Percentiles rank a stretch among this genome's conserved stretches.
Evolutionary conservation across 768 basidiomycete genomes (phyloP).

Genomic region (Crassisporium funariophilum): DNA sequence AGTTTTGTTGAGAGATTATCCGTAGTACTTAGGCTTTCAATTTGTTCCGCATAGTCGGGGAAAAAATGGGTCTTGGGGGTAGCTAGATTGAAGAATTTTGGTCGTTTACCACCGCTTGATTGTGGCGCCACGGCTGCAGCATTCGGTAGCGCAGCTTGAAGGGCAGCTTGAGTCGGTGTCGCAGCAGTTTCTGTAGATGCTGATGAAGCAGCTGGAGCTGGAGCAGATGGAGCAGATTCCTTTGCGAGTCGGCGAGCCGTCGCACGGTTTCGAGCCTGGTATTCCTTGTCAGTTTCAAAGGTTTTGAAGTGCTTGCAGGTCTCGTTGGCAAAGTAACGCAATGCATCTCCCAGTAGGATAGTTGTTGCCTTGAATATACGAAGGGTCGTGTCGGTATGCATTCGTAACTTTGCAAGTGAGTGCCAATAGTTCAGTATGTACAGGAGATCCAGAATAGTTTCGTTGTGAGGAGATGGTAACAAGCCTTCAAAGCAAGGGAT

Average conservation of each 20-base stretch:
- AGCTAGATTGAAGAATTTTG: constrained; percentile 21
- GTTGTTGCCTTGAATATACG: constrained; percentile 22
- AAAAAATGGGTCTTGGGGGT: constrained; percentile 35
- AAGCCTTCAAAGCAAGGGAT: constrained; percentile 38
- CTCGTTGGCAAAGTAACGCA: constrained; percentile 21
- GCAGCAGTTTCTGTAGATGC: too few species aligned
- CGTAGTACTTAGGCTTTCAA: constrained; percentile 10
- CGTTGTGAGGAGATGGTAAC: constrained; percentile 25
- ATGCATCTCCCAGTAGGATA: constrained; percentile 12
- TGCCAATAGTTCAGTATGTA: constrained; percentile 30
- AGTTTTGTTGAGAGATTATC: constrained; percentile 26
- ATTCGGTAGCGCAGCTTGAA: too few species aligned
- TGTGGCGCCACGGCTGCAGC: background rate
- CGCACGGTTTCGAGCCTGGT: constrained; percentile 9
- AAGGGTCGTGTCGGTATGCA: constrained; percentile 28
- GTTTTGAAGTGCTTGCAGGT: constrained; percentile 27
- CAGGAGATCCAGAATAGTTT: too few species aligned
- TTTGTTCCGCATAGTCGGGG: constrained; percentile 25
- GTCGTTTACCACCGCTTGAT: constrained; percentile 6
- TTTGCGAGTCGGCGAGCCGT: constrained; percentile 4
- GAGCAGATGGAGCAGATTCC: background rate
- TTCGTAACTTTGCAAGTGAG: constrained; percentile 26
- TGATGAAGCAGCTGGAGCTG: background rate
- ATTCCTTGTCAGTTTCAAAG: constrained; percentile 13
- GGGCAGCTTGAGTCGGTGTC: too few species aligned